These are phyloP conservation scores for Hymenoscyphus infarciens DNA, from an alignment of 2,329 filamentous ascomycete genomes.

Conservation along the genomic window DNA sequence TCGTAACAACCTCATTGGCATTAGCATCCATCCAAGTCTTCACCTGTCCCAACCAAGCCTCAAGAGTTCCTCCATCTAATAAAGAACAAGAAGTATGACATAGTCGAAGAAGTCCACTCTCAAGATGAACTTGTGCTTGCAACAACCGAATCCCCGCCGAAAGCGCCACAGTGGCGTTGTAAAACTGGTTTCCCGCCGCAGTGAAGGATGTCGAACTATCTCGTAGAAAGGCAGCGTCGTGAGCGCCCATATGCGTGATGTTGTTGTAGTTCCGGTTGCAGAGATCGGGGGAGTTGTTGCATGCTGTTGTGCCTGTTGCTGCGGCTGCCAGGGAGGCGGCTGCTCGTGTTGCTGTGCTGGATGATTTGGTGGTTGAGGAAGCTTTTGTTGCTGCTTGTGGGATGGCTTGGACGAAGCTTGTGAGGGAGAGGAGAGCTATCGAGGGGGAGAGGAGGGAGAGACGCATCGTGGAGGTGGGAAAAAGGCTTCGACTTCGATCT, in stretches of 20 bases:
- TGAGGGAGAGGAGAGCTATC: conserved; percentile 27
- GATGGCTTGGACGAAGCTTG: conserved; percentile 21
- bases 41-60: conserved; percentile 51
- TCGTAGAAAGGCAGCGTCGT: conserved; percentile 53
- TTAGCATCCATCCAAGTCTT: conserved; percentile 58
- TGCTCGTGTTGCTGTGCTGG: conserved; percentile 15
- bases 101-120: conserved; percentile 17
- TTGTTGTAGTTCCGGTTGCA: conserved; percentile 70
- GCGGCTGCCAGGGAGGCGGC: conserved; percentile 21
- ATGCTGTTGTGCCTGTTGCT: conserved; percentile 39
- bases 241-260: conserved; percentile 70
- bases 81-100: conserved; percentile 59
- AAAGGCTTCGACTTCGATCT: background rate
- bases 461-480: conserved; percentile 15
- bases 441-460: conserved; percentile 24
- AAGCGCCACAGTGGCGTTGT: conserved; percentile 57
- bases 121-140: conserved; percentile 48
- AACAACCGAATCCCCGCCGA: conserved; percentile 62
- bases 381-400: conserved; percentile 25
- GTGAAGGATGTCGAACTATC: conserved; percentile 25
- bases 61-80: conserved; percentile 53
- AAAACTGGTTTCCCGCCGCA: conserved; percentile 51
- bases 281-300: conserved; percentile 77
- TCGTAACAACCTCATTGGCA: conserved; percentile 56
- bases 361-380: conserved; percentile 9